Evolutionary conservation across 257 asterid species (phyloP), one percentile per base, ranked within the genome.

Genomic region (Solanum ossicruentum): DNA sequence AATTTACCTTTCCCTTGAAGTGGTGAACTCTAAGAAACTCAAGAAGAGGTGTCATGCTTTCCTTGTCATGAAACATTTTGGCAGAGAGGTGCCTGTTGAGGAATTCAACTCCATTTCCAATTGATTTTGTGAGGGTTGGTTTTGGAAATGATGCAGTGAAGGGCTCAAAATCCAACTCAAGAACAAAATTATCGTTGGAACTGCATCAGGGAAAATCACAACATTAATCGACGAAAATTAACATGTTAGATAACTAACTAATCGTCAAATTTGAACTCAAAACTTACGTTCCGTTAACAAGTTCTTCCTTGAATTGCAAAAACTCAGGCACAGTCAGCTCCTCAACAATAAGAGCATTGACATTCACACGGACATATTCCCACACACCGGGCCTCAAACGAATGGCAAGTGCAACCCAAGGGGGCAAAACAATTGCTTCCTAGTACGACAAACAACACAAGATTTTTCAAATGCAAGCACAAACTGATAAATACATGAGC

Each of bases 61-160:
- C 98, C 90, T 87, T 92, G 92, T 95, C 97, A 66, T 97, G 98
- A 82, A 97, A 97, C 98, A 97, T 93, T 85, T 97, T 95, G 1
- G 99, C 98, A 6, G 98, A 97, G 87, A 97, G 98, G 86, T 97
- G 98, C 84, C 98, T 82, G 90, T 97, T 95, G 82, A 97, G 98
- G 90, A 97, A 97, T 88, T 97, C 98, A 36, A 97, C 99, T 85
- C 99, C 99, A 60, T 97, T 95, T 16, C 99, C 99, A 45, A 97
- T 97, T 78, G 98, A 97, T 80, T 95, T 97, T 9, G 99, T 94
- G 70, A 97, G 93, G 54, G 98, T 97, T 7, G 99, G 97, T 88
- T 93, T 94, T 3, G 99, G 99, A 52, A 95, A 90, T 6, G 97
- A 92, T 15, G 98, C 90, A 0, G 98, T 97, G 87, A 95, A 97